Conservation (phyloP, 768 basidiomycete species). For the Agaricus bisporus region DNA sequence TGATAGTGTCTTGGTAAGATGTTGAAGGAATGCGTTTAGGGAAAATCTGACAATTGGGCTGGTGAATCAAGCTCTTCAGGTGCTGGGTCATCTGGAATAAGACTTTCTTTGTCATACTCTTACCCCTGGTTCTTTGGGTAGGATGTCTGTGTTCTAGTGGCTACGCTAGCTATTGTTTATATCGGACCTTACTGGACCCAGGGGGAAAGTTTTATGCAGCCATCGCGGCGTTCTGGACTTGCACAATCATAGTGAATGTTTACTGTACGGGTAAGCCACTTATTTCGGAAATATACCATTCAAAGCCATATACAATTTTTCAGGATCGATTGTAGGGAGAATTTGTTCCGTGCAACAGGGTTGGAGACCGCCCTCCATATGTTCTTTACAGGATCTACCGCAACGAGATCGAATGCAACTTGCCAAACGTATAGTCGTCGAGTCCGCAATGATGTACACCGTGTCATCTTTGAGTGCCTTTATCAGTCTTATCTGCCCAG, state of each 20-base stretch:
- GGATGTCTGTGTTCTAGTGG: constrained; percentile 7
- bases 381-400: constrained; percentile 5
- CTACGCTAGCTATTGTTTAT: neutral
- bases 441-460: constrained; percentile 16
- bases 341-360: constrained; percentile 10
- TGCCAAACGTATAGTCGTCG: constrained; percentile 12
- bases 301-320: neutral
- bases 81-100: constrained; percentile 16
- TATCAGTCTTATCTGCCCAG: constrained; percentile 9
- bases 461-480: constrained; percentile 11
- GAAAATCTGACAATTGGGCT: neutral
- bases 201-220: neutral
- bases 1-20: constrained; percentile 13
- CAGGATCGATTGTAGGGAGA: constrained; percentile 13
- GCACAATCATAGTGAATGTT: constrained; percentile 14
- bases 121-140: constrained; percentile 15
- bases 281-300: too few relatives aligned
- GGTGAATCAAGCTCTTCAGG: constrained; percentile 10
- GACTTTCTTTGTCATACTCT: constrained; percentile 5
- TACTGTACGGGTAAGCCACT: constrained; percentile 15
- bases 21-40: neutral
- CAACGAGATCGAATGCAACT: constrained; percentile 1
- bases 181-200: neutral
- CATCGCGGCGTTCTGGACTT: constrained; percentile 12
- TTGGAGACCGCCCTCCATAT: neutral